Conservation (phyloP, 2,329 filamentous ascomycete species). For the Knufia fluminis region DNA sequence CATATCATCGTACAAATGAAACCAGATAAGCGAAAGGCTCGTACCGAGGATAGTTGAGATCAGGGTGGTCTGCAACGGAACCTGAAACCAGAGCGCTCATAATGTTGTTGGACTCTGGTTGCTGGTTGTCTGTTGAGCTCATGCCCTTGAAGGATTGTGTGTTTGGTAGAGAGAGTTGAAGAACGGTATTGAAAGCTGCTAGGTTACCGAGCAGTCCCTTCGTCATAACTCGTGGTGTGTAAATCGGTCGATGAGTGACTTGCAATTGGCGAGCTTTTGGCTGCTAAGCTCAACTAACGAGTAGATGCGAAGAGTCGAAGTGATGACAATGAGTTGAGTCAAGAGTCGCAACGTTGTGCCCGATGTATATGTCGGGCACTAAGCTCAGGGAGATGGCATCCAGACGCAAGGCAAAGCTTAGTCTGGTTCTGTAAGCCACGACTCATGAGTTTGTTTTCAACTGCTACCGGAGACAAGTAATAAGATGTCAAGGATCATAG, state of each 20-base stretch:
- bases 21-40: background rate
- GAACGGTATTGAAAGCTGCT: slow-evolving; percentile 1
- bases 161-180: slow-evolving; percentile 3
- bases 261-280: background rate
- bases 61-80: background rate
- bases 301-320: background rate
- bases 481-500: background rate
- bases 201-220: slow-evolving; percentile 3
- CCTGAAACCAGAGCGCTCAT: slow-evolving; percentile 7
- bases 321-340: background rate
- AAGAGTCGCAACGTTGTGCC: background rate
- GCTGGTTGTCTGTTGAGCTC: background rate
- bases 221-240: slow-evolving; percentile 5
- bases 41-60: slow-evolving; percentile 1
- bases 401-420: background rate
- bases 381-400: background rate
- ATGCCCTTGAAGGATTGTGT: background rate
- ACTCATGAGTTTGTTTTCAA: background rate
- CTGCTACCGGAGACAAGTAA: background rate
- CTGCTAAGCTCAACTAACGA: background rate
- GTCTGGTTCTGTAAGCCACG: background rate
- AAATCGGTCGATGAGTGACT: background rate
- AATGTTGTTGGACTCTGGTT: background rate
- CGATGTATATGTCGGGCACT: background rate
- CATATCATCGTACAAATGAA: background rate